Evolutionary conservation across 352 stramenopile species (phyloP), one percentile per base, ranked within the genome.

Genomic region (Pythium scleroteichum): DNA sequence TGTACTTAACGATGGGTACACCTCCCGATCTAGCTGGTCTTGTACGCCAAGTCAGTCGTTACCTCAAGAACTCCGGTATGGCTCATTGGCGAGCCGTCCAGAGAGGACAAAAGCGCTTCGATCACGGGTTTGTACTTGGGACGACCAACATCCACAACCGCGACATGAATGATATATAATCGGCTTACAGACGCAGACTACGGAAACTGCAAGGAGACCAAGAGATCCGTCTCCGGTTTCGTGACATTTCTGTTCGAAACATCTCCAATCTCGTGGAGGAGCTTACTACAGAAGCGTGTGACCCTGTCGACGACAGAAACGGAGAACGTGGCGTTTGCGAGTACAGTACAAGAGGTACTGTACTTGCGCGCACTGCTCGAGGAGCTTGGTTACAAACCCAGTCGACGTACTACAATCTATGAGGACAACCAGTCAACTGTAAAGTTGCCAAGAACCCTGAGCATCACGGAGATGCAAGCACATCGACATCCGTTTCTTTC

Each of bases 1-100:
- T 69, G 54, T 60, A 69, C 33, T 27, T 69, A 0, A 69, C 64
- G 62, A 53, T 64, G 44, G 53, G 54, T 1, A 69, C 62, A 33
- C 40, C 45, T 0, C 62, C 62, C 24, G 54, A 69, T n/a, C 17
- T 69, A 0, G 62, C 62, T 2, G 4, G 26, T 13, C 29, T 64
- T 17, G 20, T 68, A 0, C 47, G 53, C 3, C 19, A 64, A 55
- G 49, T 60, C 16, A 66, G 50, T 19, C 45, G 38, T 0, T 61
- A 52, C 19, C 35, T 64, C 2, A 33, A 56, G 26, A 59, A 52
- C 23, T 32, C 49, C 13, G 53, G 62, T 6, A 33, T 33, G 19
- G 6, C 6, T 22, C 46, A 69, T 44, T 69, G 62, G 62, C 3
- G 24, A 27, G 22, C 19, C 8, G 52, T 57, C 8, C 3, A 49